A percentile compares a stretch with the other conserved stretches of the same genome.
These are phyloP conservation scores for Amorphotheca resinae DNA, from an alignment of 495 filamentous ascomycete genomes.

Conservation along the genomic window DNA sequence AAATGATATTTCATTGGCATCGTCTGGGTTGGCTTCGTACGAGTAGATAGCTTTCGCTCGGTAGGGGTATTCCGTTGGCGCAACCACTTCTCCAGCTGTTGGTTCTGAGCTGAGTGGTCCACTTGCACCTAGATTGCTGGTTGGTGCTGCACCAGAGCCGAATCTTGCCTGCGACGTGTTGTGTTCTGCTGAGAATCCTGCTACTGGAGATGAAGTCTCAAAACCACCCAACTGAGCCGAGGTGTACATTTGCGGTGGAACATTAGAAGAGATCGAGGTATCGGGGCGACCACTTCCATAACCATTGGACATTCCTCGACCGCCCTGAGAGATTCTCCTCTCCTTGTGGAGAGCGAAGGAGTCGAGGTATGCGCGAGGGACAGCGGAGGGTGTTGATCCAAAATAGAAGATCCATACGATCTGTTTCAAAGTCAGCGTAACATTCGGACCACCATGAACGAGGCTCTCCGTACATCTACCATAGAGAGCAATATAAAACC, in stretches of 20 bases:
- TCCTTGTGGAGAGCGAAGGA: conserved; percentile 93
- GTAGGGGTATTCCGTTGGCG: conserved; percentile 90
- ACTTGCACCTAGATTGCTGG: conserved; percentile 10
- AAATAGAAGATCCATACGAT: conserved; percentile 99
- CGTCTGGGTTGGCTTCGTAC: conserved; percentile 96
- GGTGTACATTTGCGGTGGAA: conserved; percentile 92
- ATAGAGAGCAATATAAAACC: conserved; percentile 95
- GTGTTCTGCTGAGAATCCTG: conserved; percentile 36
- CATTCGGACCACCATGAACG: neutral
- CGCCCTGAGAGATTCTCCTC: conserved; percentile 40
- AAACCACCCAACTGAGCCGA: conserved; percentile 89
- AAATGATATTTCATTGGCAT: conserved; percentile 97
- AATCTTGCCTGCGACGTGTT: conserved; percentile 48
- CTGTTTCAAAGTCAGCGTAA: conserved; percentile 29
- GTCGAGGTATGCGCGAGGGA: conserved; percentile 83
- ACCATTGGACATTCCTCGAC: conserved; percentile 56
- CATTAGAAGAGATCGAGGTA: conserved; percentile 58
- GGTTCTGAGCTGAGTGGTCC: conserved; percentile 20
- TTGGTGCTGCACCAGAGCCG: conserved; percentile 24
- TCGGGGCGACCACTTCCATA: conserved; percentile 57
- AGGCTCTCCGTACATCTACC: conserved; percentile 60
- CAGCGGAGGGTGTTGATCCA: conserved; percentile 80
- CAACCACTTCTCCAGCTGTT: conserved; percentile 51
- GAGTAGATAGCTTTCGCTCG: conserved; percentile 96
- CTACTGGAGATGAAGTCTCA: conserved; percentile 88